phyloP scores from a whole-genome alignment of 331 rosid species.

The Cydonia oblonga region DNA sequence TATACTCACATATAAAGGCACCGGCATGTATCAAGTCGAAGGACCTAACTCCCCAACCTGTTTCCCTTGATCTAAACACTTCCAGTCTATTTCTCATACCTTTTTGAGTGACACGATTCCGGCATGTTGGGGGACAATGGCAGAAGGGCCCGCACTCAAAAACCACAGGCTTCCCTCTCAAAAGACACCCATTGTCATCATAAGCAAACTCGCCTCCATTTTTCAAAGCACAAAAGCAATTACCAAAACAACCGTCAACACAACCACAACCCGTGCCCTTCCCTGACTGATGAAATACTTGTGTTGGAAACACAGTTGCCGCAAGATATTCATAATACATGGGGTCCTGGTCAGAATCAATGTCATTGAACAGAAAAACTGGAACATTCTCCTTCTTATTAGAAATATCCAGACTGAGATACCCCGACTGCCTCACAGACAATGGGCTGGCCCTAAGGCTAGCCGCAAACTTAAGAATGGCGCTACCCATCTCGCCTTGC shows the following conservation, averaged over 20 bases:
- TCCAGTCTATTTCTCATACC: constrained; percentile 63
- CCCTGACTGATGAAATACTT: constrained; percentile 57
- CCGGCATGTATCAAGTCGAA: constrained; percentile 89
- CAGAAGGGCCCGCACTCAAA: constrained; percentile 91
- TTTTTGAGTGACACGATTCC: constrained; percentile 65
- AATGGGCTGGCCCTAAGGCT: constrained; percentile 42
- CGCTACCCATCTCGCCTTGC: constrained; percentile 79
- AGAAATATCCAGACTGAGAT: constrained; percentile 58
- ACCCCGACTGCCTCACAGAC: constrained; percentile 41
- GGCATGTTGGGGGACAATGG: constrained; percentile 64
- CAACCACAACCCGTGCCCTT: constrained; percentile 57
- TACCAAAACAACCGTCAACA: constrained; percentile 36
- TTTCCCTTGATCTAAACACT: constrained; percentile 76
- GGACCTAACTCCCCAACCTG: constrained; percentile 97
- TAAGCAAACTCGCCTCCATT: constrained; percentile 67
- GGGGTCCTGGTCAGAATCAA: constrained; percentile 61
- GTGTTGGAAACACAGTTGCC: constrained; percentile 49
- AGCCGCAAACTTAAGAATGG: constrained; percentile 41
- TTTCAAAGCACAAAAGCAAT: constrained; percentile 70
- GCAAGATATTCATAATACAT: constrained; percentile 53
- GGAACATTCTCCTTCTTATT: constrained; percentile 38
- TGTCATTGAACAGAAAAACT: constrained; percentile 59
- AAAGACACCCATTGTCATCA: constrained; percentile 50
- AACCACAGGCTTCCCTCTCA: constrained; percentile 74
- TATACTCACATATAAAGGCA: constrained; percentile 76